Percentiles rank a stretch among this genome's conserved stretches.
phyloP scores from a whole-genome alignment of 2,329 filamentous ascomycete species.

The Pyrenophora seminiperda region DNA sequence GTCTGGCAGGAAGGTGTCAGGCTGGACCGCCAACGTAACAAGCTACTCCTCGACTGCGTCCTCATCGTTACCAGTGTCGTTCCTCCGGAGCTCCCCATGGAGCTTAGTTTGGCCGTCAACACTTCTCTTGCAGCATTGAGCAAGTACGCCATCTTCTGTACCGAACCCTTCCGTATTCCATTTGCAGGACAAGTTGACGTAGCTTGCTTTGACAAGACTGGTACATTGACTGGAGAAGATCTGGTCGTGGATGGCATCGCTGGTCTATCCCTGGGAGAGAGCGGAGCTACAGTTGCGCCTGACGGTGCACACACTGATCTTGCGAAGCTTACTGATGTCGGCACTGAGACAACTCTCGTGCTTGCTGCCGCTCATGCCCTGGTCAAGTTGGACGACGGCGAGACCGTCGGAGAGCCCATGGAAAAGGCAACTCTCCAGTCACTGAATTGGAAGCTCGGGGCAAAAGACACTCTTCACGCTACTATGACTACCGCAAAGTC shows the following conservation, averaged over 20 bases:
- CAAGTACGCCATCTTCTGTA: slow-evolving; percentile 97
- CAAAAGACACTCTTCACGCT: slow-evolving; percentile 80
- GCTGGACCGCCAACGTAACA: slow-evolving; percentile 94
- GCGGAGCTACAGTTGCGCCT: slow-evolving; percentile 69
- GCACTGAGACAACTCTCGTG: slow-evolving; percentile 85
- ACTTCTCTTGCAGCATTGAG: slow-evolving; percentile 93
- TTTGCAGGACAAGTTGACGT: slow-evolving; percentile 94
- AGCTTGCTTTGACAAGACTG: slow-evolving; percentile 98
- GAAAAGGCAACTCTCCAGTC: slow-evolving; percentile 92
- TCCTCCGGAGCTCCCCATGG: slow-evolving; percentile 98
- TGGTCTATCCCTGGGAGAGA: slow-evolving; percentile 75
- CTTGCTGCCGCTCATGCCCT: slow-evolving; percentile 93
- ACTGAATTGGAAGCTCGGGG: slow-evolving; percentile 90
- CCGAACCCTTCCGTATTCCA: slow-evolving; percentile 97
- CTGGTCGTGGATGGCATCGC: slow-evolving; percentile 96
- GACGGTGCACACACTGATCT: slow-evolving; percentile 85
- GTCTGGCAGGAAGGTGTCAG: slow-evolving; percentile 97
- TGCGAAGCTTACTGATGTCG: slow-evolving; percentile 70
- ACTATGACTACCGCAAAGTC: slow-evolving; percentile 61
- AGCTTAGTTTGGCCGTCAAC: slow-evolving; percentile 95
- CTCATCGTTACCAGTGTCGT: slow-evolving; percentile 98
- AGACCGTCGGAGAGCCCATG: slow-evolving; percentile 98
- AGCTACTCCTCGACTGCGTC: slow-evolving; percentile 94
- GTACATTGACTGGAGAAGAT: slow-evolving; percentile 94
- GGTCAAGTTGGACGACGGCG: slow-evolving; percentile 94